Evolutionary conservation across 2,329 filamentous ascomycete species (phyloP).

Genomic region (Podosphaera xanthii): DNA sequence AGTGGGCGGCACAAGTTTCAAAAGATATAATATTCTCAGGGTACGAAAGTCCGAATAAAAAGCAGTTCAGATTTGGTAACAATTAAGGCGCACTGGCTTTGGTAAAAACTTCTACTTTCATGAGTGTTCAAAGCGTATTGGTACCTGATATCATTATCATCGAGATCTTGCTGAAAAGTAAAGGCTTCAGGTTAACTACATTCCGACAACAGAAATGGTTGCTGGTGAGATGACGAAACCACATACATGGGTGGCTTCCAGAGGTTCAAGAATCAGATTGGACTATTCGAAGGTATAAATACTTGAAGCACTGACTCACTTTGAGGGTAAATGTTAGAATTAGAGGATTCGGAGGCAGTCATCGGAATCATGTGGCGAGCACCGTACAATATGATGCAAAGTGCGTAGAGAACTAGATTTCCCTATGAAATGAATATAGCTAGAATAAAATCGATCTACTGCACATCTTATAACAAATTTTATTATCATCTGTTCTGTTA

Average conservation of each 20-base stretch:
- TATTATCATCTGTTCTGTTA: too few species aligned
- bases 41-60: background rate
- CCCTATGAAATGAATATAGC: background rate
- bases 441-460: too few species aligned
- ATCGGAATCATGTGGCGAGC: too few species aligned
- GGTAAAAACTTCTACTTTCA: too few species aligned
- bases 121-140: background rate
- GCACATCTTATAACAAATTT: too few species aligned
- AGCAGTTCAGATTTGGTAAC: background rate
- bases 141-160: background rate
- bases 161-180: background rate
- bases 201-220: background rate
- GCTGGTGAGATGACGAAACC: background rate
- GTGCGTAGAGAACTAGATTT: background rate
- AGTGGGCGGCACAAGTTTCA: background rate
- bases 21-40: background rate
- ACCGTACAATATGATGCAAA: background rate
- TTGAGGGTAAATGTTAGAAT: background rate
- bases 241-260: background rate
- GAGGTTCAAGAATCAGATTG: background rate
- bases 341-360: too few species aligned
- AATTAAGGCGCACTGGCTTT: background rate
- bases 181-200: background rate
- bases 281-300: background rate
- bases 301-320: background rate